phyloP scores from a whole-genome alignment of 257 asterid genomes.

The Solanum lycopersicoides region DNA sequence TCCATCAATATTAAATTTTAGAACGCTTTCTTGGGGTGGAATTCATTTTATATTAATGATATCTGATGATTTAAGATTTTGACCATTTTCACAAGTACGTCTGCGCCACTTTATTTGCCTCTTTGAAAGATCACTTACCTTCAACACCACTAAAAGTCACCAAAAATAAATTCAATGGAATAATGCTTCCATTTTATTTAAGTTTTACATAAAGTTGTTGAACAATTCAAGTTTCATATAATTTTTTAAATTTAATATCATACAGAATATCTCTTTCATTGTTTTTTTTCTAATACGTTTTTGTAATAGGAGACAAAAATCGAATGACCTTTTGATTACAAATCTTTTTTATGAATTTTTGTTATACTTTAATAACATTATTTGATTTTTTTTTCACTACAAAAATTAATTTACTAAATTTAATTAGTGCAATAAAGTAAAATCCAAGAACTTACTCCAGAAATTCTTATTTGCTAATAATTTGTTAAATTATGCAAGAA shows the following conservation, averaged over 20 bases:
- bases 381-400: not conserved
- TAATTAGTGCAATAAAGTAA: not conserved
- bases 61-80: too few relatives aligned
- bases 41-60: too few relatives aligned
- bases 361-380: not conserved
- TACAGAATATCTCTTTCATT: not conserved
- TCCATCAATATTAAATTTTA: too few relatives aligned
- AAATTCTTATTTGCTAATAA: too few relatives aligned
- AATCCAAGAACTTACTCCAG: not conserved
- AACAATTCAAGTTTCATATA: too few relatives aligned
- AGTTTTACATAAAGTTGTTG: too few relatives aligned
- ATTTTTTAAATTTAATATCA: too few relatives aligned
- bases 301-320: not conserved
- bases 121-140: not conserved
- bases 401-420: too few relatives aligned
- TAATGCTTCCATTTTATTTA: not conserved
- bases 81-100: not conserved
- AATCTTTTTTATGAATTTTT: not conserved
- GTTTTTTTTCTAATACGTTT: not conserved
- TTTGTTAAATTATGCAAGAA: not conserved
- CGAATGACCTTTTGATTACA: not conserved
- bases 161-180: not conserved
- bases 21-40: too few relatives aligned
- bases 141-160: not conserved
- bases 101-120: not conserved